Evolutionary conservation across 2,329 filamentous ascomycete species (phyloP).

Genomic region (Aspergillus ibericus): DNA sequence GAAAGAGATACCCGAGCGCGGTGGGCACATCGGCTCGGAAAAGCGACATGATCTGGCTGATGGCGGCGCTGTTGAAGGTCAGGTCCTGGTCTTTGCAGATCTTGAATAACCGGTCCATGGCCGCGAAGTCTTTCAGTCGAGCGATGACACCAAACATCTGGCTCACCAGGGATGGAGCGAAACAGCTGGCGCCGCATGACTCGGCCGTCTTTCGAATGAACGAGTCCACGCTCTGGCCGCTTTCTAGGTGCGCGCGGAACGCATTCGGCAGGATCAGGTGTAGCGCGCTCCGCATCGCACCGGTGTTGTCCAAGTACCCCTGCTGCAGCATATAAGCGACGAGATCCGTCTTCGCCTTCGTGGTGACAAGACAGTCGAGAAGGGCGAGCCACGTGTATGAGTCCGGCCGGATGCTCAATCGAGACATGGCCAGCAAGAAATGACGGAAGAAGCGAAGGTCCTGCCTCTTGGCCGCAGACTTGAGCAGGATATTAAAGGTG

Average conservation of each 20-base stretch:
- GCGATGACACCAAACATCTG: constrained; percentile 39
- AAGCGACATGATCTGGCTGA: constrained; percentile 31
- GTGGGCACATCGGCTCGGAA: constrained; percentile 26
- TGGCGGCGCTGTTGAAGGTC: constrained; percentile 25
- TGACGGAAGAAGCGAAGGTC: constrained; percentile 42
- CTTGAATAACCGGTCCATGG: constrained; percentile 31
- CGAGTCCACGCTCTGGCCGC: constrained; percentile 31
- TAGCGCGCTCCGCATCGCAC: constrained; percentile 27
- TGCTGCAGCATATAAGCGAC: constrained; percentile 33
- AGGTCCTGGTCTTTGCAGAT: constrained; percentile 32
- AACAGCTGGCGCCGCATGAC: constrained; percentile 39
- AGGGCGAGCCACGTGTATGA: constrained; percentile 46
- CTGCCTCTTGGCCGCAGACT: constrained; percentile 36
- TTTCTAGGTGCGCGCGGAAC: constrained; percentile 34
- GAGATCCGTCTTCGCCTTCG: constrained; percentile 29
- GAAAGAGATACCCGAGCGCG: constrained; percentile 26
- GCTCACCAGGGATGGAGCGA: constrained; percentile 36
- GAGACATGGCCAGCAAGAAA: constrained; percentile 42
- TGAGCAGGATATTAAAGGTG: constrained; percentile 49
- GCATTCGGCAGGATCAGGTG: constrained; percentile 34
- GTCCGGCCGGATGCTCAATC: constrained; percentile 40
- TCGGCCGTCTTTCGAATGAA: constrained; percentile 43
- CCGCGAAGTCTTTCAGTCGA: constrained; percentile 24
- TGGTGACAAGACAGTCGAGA: constrained; percentile 30
- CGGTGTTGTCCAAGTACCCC: constrained; percentile 30